A percentile compares a stretch with the other conserved stretches of the same genome.
Evolutionary conservation across 768 basidiomycete species (phyloP).

Genomic region (Tricholoma saponaceum): DNA sequence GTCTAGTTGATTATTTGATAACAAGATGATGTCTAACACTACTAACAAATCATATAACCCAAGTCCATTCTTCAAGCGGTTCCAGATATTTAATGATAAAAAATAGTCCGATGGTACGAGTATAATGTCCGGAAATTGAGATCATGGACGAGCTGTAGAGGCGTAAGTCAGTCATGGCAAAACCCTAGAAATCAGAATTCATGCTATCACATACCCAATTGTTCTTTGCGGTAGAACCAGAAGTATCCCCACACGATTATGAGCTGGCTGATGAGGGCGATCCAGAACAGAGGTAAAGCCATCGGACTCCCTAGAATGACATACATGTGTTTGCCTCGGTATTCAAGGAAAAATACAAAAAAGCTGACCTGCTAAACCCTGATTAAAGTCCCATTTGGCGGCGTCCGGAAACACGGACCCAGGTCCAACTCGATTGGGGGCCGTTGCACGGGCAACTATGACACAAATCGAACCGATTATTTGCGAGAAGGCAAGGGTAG

Average conservation of each 20-base stretch:
- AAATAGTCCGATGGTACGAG: background rate
- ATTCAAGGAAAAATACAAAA: background rate
- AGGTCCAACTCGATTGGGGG: constrained; percentile 87
- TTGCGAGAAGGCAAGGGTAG: constrained; percentile 87
- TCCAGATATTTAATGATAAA: background rate
- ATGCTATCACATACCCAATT: constrained; percentile 59
- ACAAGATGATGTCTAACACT: background rate
- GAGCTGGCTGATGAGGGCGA: constrained; percentile 74
- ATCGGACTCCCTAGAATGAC: constrained; percentile 62
- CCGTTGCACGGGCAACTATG: constrained; percentile 89
- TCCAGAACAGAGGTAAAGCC: constrained; percentile 84
- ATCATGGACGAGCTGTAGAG: background rate
- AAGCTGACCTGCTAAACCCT: constrained; percentile 54
- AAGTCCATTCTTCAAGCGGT: background rate
- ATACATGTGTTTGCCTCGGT: background rate
- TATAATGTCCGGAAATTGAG: background rate
- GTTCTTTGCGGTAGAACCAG: constrained; percentile 97
- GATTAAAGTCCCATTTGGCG: constrained; percentile 83
- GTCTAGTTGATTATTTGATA: background rate
- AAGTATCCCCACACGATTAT: constrained; percentile 90
- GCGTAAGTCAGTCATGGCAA: constrained; percentile 2
- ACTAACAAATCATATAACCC: background rate
- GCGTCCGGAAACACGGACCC: constrained; percentile 89
- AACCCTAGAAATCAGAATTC: background rate
- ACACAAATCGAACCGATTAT: constrained; percentile 88